phyloP scores from a whole-genome alignment of 2,329 filamentous ascomycete species.

The Lomentospora prolificans region DNA sequence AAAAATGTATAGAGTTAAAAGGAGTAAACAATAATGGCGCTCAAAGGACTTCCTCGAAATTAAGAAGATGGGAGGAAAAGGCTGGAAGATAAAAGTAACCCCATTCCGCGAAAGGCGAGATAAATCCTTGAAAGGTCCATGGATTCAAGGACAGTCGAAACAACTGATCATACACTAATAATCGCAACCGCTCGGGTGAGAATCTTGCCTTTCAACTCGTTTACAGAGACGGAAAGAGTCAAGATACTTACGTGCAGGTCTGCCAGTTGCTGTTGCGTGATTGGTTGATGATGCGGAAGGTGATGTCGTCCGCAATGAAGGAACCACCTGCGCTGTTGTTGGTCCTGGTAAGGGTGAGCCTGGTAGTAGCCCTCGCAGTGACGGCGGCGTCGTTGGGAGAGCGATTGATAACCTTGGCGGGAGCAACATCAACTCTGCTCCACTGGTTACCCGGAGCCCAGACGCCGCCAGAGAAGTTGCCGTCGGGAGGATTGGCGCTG shows the following conservation, averaged over 20 bases:
- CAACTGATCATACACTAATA: not conserved
- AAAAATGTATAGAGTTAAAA: not conserved
- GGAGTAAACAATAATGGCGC: not conserved
- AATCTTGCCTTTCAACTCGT: not conserved
- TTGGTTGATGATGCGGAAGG: slow-evolving; percentile 6
- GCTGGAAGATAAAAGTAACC: not conserved
- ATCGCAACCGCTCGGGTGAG: not conserved
- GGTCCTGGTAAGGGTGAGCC: not conserved
- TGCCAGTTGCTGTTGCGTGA: slow-evolving; percentile 2
- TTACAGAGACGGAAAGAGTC: not conserved
- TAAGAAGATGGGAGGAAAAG: too few relatives aligned
- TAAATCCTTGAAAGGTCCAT: too few relatives aligned
- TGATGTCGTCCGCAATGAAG: slow-evolving; percentile 1
- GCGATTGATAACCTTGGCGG: slow-evolving; percentile 4
- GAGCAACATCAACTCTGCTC: not conserved
- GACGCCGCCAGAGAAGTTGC: not conserved
- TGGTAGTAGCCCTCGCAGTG: not conserved
- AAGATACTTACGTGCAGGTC: slow-evolving; percentile 4
- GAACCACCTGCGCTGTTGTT: slow-evolving; percentile 1
- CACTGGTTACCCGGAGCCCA: not conserved
- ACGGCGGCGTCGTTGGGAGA: slow-evolving; percentile 4
- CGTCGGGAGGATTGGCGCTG: not conserved
- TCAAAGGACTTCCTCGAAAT: not conserved
- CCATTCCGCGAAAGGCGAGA: not conserved
- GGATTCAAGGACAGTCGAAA: not conserved